These are phyloP conservation scores for Spinellus fusiger DNA, from an alignment of 192 early-diverging fungal species.

Conservation along the genomic window DNA sequence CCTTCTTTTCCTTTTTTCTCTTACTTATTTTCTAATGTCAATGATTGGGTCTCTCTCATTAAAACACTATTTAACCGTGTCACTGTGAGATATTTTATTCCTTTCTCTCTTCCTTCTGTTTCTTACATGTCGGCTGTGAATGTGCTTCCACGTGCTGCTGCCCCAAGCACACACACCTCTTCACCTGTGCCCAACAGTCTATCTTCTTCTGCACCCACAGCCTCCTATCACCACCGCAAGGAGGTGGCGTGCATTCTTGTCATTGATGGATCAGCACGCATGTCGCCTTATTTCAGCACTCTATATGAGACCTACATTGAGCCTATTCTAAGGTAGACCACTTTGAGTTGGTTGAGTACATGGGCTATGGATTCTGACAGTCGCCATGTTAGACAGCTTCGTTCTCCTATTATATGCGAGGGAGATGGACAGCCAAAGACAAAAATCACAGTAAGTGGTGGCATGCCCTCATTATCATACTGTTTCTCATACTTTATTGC, in stretches of 20 bases:
- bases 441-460: slow-evolving; percentile 42
- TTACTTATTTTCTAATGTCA: too few species aligned
- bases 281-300: slow-evolving; percentile 37
- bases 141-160: background rate
- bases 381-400: slow-evolving; percentile 39
- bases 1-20: too few species aligned
- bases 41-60: too few species aligned
- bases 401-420: slow-evolving; percentile 40
- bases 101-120: background rate
- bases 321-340: slow-evolving; percentile 42
- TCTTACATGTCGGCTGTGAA: background rate
- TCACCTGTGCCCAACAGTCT: slow-evolving; percentile 6
- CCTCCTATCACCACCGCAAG: slow-evolving; percentile 31
- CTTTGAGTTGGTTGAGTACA: too few species aligned
- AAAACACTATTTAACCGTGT: too few species aligned
- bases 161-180: slow-evolving; percentile 23
- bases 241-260: slow-evolving; percentile 53
- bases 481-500: background rate
- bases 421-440: slow-evolving; percentile 42
- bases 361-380: background rate
- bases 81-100: background rate
- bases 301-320: slow-evolving; percentile 47
- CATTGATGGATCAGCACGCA: slow-evolving; percentile 46
- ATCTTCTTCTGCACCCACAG: slow-evolving; percentile 16
- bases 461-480: background rate